These are phyloP conservation scores for Pleurotus citrinopileatus DNA, from an alignment of 768 basidiomycete species.

Conservation along the genomic window DNA sequence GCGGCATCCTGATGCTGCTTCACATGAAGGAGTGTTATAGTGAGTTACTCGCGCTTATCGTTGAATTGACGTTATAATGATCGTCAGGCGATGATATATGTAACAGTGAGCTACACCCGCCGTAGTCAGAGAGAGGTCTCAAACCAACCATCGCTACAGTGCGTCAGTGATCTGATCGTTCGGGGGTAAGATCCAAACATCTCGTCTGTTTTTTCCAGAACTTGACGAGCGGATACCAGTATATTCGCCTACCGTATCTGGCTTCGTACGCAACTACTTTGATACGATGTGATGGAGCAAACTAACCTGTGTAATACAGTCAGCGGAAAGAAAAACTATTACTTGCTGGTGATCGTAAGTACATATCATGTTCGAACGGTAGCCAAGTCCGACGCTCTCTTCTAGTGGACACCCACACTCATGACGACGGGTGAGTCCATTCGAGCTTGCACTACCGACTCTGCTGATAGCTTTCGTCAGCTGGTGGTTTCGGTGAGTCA, in stretches of 20 bases:
- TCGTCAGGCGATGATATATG: background rate
- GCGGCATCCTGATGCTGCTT: no score
- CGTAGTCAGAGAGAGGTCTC: background rate
- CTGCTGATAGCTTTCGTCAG: background rate
- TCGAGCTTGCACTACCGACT: background rate
- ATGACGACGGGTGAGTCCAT: background rate
- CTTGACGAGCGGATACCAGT: background rate
- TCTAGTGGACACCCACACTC: background rate
- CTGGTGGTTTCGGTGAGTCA: background rate
- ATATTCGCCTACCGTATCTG: slow-evolving; percentile 8
- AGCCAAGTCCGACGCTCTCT: background rate
- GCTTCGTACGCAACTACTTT: background rate
- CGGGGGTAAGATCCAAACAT: background rate
- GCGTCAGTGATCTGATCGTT: slow-evolving; percentile 10
- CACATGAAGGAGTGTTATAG: no score
- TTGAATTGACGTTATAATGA: no score
- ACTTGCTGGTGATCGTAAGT: background rate
- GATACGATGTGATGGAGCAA: background rate
- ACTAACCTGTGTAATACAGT: background rate
- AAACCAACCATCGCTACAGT: background rate
- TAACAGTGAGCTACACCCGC: background rate
- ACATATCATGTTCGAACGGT: background rate
- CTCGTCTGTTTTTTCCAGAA: background rate
- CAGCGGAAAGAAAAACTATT: background rate
- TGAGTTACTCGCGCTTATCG: no score